Conservation (phyloP, 805 yeast species). For the Barnettozyma pratensis region DNA sequence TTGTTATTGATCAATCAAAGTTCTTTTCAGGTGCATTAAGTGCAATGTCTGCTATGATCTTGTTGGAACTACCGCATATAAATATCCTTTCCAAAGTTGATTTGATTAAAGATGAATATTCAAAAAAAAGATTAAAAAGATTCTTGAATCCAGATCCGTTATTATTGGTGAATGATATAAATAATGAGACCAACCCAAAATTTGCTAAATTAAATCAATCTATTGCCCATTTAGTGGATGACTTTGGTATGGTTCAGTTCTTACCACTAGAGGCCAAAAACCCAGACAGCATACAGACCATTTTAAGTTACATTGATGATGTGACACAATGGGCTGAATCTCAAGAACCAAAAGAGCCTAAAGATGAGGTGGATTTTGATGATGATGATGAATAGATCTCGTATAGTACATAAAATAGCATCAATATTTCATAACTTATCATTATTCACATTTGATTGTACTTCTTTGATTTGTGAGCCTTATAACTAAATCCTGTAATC, state of each 20-base stretch:
- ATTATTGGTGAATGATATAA: slow-evolving; percentile 48
- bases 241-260: slow-evolving; percentile 98
- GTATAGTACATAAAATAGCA: slow-evolving; percentile 1
- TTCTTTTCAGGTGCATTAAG: slow-evolving; percentile 92
- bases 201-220: slow-evolving; percentile 70
- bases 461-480: slow-evolving; percentile 15
- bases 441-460: neutral
- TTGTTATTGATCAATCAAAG: slow-evolving; percentile 83
- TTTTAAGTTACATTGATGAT: slow-evolving; percentile 89
- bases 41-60: slow-evolving; percentile 98
- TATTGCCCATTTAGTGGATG: slow-evolving; percentile 89
- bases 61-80: slow-evolving; percentile 91
- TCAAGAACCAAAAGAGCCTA: slow-evolving; percentile 96
- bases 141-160: slow-evolving; percentile 91
- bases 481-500: slow-evolving; percentile 19
- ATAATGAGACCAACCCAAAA: slow-evolving; percentile 49
- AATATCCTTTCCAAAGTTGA: slow-evolving; percentile 86
- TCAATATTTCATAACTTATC: neutral
- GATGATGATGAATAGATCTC: slow-evolving; percentile 36
- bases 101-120: slow-evolving; percentile 72
- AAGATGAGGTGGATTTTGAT: slow-evolving; percentile 65
- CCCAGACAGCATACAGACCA: slow-evolving; percentile 72
- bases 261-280: slow-evolving; percentile 80
- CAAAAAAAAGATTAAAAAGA: slow-evolving; percentile 71
- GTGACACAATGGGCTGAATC: slow-evolving; percentile 96